phyloP scores from a whole-genome alignment of 345 rosid species.

The Mercurialis annua region DNA sequence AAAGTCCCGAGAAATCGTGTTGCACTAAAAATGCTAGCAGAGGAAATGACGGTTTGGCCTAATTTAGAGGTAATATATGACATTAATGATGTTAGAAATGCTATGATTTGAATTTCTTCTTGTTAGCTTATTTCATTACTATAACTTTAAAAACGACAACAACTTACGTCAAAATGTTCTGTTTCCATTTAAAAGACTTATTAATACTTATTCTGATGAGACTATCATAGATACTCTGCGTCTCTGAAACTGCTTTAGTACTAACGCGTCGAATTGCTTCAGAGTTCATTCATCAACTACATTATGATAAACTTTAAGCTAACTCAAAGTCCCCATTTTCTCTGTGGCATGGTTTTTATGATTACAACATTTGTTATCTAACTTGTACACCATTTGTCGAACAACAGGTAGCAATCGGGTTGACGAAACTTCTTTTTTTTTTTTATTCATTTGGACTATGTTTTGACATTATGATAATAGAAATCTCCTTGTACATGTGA shows the following conservation, averaged over 20 bases:
- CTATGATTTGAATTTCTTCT: not conserved
- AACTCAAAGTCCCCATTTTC: not conserved
- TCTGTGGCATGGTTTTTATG: not conserved
- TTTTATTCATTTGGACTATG: not conserved
- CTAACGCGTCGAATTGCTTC: not conserved
- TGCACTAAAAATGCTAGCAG: slow-evolving; percentile 71
- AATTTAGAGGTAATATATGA: slow-evolving; percentile 66
- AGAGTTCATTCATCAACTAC: not conserved
- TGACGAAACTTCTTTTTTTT: not conserved
- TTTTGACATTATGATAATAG: not conserved
- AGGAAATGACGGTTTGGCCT: slow-evolving; percentile 90
- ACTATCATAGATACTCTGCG: not conserved
- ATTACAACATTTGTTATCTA: not conserved
- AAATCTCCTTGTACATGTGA: not conserved
- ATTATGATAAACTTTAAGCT: not conserved
- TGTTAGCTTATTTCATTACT: not conserved
- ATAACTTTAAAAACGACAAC: not conserved
- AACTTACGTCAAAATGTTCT: not conserved
- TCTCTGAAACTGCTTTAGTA: not conserved
- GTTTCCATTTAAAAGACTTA: not conserved
- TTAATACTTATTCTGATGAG: not conserved
- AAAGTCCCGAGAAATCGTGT: slow-evolving; percentile 67
- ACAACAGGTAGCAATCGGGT: not conserved
- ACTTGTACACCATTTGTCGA: not conserved
- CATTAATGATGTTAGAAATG: not conserved